These are phyloP conservation scores for Adiantum capillusveneris DNA, from an alignment of 75 land plant genomes.

Conservation along the genomic window DNA sequence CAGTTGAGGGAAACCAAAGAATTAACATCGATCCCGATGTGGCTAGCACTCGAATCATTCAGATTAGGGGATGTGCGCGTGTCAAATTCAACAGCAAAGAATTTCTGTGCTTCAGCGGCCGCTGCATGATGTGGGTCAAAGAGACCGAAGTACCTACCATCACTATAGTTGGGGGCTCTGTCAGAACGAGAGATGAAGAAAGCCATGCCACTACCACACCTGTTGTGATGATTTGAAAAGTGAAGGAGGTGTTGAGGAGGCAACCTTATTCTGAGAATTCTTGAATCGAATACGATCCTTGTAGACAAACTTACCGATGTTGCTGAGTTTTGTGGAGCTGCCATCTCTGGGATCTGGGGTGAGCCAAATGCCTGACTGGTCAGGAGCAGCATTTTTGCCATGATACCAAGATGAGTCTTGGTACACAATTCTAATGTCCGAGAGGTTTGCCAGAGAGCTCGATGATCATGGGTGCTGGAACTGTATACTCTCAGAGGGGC, in stretches of 20 bases:
- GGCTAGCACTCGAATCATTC: background rate
- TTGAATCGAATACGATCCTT: background rate
- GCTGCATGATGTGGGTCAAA: background rate
- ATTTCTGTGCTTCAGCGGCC: background rate
- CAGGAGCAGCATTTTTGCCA: background rate
- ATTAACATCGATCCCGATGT: conserved; percentile 3
- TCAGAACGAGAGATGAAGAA: background rate
- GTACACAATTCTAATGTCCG: background rate
- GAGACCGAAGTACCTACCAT: background rate
- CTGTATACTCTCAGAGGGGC: too few species aligned
- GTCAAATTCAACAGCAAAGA: conserved; percentile 6
- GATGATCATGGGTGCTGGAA: too few species aligned
- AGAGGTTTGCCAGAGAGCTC: too few species aligned
- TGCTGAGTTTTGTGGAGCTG: background rate
- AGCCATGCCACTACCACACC: conserved; percentile 3
- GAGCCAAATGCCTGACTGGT: background rate
- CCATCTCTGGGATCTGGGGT: too few species aligned
- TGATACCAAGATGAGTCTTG: background rate
- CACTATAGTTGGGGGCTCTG: background rate
- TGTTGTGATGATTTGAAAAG: conserved; percentile 4
- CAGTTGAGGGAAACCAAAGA: background rate
- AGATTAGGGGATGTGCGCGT: background rate
- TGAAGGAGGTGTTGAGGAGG: conserved; percentile 2
- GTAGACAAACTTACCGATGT: background rate
- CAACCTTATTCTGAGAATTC: too few species aligned